A percentile compares a stretch with the other conserved stretches of the same genome.
Conservation (phyloP, 495 filamentous ascomycete genomes). For the Oidiodendron maius region DNA sequence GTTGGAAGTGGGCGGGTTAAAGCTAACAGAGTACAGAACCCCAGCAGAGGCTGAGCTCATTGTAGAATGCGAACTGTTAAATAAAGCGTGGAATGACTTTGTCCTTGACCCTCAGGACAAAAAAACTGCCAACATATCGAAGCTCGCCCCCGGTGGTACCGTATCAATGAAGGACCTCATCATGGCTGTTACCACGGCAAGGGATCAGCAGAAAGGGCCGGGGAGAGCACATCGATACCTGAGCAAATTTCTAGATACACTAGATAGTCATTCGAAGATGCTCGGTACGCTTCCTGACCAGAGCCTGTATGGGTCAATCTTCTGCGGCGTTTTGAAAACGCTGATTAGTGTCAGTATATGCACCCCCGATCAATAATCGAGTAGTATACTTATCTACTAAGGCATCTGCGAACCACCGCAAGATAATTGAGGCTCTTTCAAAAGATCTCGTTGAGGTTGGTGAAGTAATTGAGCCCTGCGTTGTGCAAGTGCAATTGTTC, state of each 20-base stretch:
- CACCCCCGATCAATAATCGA: no score
- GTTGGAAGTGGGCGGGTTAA: background rate
- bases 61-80: background rate
- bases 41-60: constrained; percentile 1
- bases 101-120: background rate
- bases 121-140: background rate
- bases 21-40: background rate
- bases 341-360: constrained; percentile 3
- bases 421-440: constrained; percentile 2
- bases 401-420: constrained; percentile 8
- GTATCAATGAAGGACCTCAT: background rate
- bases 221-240: background rate
- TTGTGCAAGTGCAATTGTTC: background rate
- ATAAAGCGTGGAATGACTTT: constrained; percentile 1
- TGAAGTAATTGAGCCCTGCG: background rate
- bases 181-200: background rate
- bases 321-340: constrained; percentile 4
- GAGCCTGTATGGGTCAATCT: background rate
- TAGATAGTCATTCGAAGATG: constrained; percentile 1
- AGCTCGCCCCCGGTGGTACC: background rate
- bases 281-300: background rate
- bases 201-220: background rate
- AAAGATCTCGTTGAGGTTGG: background rate
- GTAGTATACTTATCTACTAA: no score
- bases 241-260: background rate